Evolutionary conservation across 805 yeast genomes (phyloP).

Genomic region (Kazachstania bromeliacearum): DNA sequence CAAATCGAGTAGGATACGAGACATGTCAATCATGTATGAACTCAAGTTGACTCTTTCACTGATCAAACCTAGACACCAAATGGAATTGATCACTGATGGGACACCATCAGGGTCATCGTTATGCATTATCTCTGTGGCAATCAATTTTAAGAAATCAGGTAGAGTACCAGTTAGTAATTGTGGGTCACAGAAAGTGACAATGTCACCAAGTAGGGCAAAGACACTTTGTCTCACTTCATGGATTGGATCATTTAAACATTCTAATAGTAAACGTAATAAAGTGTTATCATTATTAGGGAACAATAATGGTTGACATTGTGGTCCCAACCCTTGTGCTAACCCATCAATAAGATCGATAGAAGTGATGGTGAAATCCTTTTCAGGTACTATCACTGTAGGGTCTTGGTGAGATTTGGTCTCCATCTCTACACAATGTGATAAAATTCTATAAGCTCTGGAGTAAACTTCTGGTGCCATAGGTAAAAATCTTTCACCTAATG

Average conservation of each 20-base stretch:
- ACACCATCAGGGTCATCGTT: conserved; percentile 29
- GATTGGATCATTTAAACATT: conserved; percentile 63
- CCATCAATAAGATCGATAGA: conserved; percentile 89
- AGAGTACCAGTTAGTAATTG: conserved; percentile 29
- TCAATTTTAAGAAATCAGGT: conserved; percentile 44
- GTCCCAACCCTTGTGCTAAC: conserved; percentile 76
- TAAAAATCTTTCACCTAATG: conserved; percentile 73
- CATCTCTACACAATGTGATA: conserved; percentile 56
- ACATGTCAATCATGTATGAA: conserved; percentile 23
- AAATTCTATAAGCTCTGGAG: conserved; percentile 61
- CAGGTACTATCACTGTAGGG: conserved; percentile 66
- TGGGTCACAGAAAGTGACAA: conserved; percentile 52
- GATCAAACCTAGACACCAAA: conserved; percentile 90
- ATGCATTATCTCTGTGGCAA: conserved; percentile 56
- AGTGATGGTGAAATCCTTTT: conserved; percentile 83
- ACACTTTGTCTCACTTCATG: conserved; percentile 92
- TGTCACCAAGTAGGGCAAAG: conserved; percentile 83
- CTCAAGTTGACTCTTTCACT: conserved; percentile 41
- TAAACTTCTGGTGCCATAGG: conserved; percentile 86
- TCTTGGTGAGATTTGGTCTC: conserved; percentile 56
- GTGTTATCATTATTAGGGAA: conserved; percentile 29
- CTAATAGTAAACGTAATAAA: conserved; percentile 52
- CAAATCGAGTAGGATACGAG: conserved; percentile 22
- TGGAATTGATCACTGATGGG: conserved; percentile 49
- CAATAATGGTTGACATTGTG: conserved; percentile 41